phyloP scores from a whole-genome alignment of 768 basidiomycete genomes.

The Mycena kentingensis region DNA sequence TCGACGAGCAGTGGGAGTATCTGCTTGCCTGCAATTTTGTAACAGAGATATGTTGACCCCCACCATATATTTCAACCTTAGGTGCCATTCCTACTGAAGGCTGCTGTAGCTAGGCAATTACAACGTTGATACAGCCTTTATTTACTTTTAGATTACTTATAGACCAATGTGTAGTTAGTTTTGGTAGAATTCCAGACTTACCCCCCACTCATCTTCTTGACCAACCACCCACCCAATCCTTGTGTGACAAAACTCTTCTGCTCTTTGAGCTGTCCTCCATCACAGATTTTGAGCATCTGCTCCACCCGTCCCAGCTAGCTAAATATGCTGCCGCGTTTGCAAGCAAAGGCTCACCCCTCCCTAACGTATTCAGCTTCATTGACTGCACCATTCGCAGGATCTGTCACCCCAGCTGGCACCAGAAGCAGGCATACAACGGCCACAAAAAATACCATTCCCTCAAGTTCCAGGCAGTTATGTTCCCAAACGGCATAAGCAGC shows the following conservation, averaged over 20 bases:
- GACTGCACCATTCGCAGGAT: constrained; percentile 27
- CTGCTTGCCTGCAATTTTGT: constrained; percentile 21
- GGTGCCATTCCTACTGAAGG: too few relatives aligned
- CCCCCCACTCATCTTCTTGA: too few relatives aligned
- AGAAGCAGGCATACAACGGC: constrained; percentile 18
- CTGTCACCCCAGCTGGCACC: constrained; percentile 10
- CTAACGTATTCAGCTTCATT: constrained; percentile 23
- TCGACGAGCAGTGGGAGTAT: constrained; percentile 23
- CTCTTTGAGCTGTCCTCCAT: too few relatives aligned
- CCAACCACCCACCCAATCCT: too few relatives aligned
- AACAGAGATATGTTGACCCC: too few relatives aligned
- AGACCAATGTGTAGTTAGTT: too few relatives aligned
- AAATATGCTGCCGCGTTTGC: constrained; percentile 21
- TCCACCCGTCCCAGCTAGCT: constrained; percentile 5
- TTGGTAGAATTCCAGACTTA: too few relatives aligned
- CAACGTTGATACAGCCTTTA: too few relatives aligned
- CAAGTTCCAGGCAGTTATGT: constrained; percentile 29
- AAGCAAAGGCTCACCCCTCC: constrained; percentile 12
- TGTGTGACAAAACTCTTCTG: too few relatives aligned
- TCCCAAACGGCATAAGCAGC: constrained; percentile 28
- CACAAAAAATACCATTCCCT: constrained; percentile 30
- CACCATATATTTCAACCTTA: too few relatives aligned
- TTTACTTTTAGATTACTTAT: too few relatives aligned
- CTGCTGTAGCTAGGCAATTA: too few relatives aligned
- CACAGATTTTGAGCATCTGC: constrained; percentile 13